Evolutionary conservation across 1,139 yeast species (phyloP), one percentile per base, ranked within the genome.

Genomic region (Blastobotrys ciferrii): DNA sequence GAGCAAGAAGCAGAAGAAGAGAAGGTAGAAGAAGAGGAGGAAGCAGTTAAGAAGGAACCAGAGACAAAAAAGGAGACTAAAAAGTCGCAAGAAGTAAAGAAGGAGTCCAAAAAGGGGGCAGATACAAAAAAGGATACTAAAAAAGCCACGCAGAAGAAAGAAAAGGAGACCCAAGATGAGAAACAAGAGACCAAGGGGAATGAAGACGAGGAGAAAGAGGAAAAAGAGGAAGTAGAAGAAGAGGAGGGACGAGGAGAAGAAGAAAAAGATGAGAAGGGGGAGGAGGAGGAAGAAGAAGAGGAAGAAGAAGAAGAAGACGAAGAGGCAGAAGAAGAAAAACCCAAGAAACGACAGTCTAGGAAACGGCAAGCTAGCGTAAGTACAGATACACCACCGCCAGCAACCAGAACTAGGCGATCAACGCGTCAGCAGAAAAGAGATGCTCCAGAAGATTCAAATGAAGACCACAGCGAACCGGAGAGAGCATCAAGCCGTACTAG

Each of bases 11-110:
- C 43, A 20, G 57, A 31, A 12, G 51, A 36, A 31, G 45, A 17
- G 14, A 39, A 40, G 19, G 52, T 44, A 25, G 58, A 51, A 23
- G 57, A 53, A 33, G 58, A 47, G 20, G 56, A 40, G 31, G 58
- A 48, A 25, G 49, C 42, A 32, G 42, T 25, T 15, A 40, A 47
- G 32, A 48, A 13, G 32, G 53, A 33, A 31, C 49, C 38, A 14
- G 51, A 49, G 47, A 51, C 30, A 17, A 53, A 42, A 9, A 57
- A 45, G 36, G 42, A 43, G n/a, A 37, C 13, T 23, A 33, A 38
- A 18, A 32, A 32, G 35, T 9, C 30, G 14, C 4, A 38, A 7
- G 31, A 38, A 30, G 23, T n/a, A 13, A 20, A 42, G 53, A 46
- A 42, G 46, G 19, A 14, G n/a, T 14, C 37, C 25, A 36, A 25